Percentiles rank a stretch among this genome's conserved stretches.
Evolutionary conservation across 2,329 filamentous ascomycete genomes (phyloP).

Genomic region (Calycina marina): DNA sequence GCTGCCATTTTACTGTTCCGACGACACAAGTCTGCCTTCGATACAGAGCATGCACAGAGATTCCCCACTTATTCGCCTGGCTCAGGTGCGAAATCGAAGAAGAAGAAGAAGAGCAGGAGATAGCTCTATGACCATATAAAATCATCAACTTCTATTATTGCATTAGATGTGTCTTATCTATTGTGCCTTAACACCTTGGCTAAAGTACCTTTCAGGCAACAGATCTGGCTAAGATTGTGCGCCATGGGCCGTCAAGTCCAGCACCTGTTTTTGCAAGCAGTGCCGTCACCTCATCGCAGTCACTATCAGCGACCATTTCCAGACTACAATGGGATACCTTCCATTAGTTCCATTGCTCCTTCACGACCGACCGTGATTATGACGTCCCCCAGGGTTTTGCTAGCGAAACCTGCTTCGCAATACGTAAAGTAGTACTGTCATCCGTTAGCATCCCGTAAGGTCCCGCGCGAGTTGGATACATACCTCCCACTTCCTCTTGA

Average conservation of each 20-base stretch:
- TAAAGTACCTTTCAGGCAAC: too few species aligned
- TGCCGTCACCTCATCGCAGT: too few species aligned
- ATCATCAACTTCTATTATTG: too few species aligned
- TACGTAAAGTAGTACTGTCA: slow-evolving; percentile 60
- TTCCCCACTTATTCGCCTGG: slow-evolving; percentile 31
- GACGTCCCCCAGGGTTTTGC: slow-evolving; percentile 57
- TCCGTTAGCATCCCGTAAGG: slow-evolving; percentile 1
- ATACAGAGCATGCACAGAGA: slow-evolving; percentile 59
- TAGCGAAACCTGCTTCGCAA: slow-evolving; percentile 58
- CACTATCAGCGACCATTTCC: too few species aligned
- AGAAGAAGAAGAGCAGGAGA: slow-evolving; percentile 19
- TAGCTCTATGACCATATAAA: too few species aligned
- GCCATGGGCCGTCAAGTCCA: too few species aligned
- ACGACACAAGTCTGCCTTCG: slow-evolving; percentile 71
- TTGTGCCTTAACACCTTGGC: too few species aligned
- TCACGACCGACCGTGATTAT: slow-evolving; percentile 49
- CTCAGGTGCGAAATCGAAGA: slow-evolving; percentile 24
- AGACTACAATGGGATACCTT: slow-evolving; percentile 47
- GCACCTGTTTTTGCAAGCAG: too few species aligned
- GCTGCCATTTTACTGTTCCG: slow-evolving; percentile 84
- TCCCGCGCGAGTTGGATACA: slow-evolving; percentile 12
- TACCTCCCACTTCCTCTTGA: slow-evolving; percentile 57
- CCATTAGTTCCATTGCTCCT: slow-evolving; percentile 48
- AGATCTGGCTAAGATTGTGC: too few species aligned
- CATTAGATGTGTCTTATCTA: too few species aligned